Conservation (phyloP, 805 yeast species). For the Wickerhamiella brachini region DNA sequence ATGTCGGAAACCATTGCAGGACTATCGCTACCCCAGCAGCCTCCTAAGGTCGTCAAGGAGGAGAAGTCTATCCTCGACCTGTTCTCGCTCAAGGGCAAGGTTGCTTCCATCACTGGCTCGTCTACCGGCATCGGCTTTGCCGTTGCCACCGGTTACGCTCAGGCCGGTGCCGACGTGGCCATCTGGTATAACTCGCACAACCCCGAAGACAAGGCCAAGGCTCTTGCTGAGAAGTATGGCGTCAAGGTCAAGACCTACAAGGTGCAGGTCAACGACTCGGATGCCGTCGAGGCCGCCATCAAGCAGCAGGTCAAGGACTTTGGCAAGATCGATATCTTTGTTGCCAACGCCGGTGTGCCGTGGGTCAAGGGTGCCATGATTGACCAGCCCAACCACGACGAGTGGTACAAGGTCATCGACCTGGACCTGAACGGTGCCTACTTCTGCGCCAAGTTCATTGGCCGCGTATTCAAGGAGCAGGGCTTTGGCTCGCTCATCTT, state of each 20-base stretch:
- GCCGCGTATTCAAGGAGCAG: slow-evolving; percentile 57
- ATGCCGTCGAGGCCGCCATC: slow-evolving; percentile 37
- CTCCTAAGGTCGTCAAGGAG: slow-evolving; percentile 16
- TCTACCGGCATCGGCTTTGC: slow-evolving; percentile 73
- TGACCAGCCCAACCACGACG: slow-evolving; percentile 35
- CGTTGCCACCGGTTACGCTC: slow-evolving; percentile 70
- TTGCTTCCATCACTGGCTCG: slow-evolving; percentile 76
- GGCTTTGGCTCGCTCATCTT: slow-evolving; percentile 66
- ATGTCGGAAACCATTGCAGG: slow-evolving; percentile 3
- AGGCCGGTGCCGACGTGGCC: slow-evolving; percentile 77
- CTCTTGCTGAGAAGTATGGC: slow-evolving; percentile 41
- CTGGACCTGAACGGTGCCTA: slow-evolving; percentile 71
- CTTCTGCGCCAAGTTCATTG: slow-evolving; percentile 64
- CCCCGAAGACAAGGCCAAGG: slow-evolving; percentile 48
- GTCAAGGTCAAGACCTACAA: slow-evolving; percentile 52
- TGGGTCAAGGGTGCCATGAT: slow-evolving; percentile 57
- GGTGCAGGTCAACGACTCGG: slow-evolving; percentile 39
- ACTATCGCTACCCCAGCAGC: slow-evolving; percentile 9
- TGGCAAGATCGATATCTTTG: slow-evolving; percentile 69
- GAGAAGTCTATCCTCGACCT: slow-evolving; percentile 40
- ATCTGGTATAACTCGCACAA: slow-evolving; percentile 52
- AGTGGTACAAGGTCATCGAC: slow-evolving; percentile 61
- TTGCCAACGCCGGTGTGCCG: slow-evolving; percentile 82
- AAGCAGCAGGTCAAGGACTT: slow-evolving; percentile 47
- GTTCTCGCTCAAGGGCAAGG: slow-evolving; percentile 69